Percentiles rank a stretch among this genome's conserved stretches.
phyloP scores from a whole-genome alignment of 2,329 filamentous ascomycete genomes.

The Beauveria sp. region DNA sequence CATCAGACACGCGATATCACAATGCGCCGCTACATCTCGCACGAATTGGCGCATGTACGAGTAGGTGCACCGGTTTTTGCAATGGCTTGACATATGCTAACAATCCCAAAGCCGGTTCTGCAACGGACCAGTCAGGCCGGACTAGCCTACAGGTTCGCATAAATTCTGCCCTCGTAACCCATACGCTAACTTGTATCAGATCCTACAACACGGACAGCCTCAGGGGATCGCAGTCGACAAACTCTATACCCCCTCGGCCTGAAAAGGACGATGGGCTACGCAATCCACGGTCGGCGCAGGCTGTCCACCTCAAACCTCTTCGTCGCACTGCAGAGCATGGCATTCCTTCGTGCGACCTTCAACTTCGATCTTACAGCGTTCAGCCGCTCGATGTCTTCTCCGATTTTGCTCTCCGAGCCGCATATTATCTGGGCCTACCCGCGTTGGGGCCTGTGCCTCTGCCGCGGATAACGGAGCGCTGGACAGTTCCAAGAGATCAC shows the following conservation, averaged over 20 bases:
- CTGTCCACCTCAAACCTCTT: conserved; percentile 77
- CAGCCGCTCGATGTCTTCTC: conserved; percentile 90
- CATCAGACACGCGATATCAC: not conserved
- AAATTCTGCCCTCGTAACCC: not conserved
- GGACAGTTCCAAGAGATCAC: conserved; percentile 82
- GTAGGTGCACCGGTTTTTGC: not conserved
- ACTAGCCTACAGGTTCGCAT: not conserved
- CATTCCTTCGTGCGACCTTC: conserved; percentile 81
- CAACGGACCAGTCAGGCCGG: not conserved
- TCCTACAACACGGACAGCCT: not conserved
- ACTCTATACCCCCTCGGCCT: not conserved
- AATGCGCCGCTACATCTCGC: conserved; percentile 3
- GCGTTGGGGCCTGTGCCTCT: conserved; percentile 80
- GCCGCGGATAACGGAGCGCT: conserved; percentile 80
- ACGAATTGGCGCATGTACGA: not conserved
- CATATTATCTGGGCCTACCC: conserved; percentile 85
- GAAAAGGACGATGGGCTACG: conserved; percentile 31
- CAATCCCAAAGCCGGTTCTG: not conserved
- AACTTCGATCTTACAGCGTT: conserved; percentile 83
- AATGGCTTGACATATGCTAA: not conserved
- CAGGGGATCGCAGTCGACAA: not conserved
- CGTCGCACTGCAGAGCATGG: conserved; percentile 67
- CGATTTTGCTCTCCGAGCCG: conserved; percentile 89
- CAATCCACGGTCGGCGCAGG: conserved; percentile 72
- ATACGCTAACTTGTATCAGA: not conserved